Conservation (phyloP, 2,329 filamentous ascomycete genomes). For the Tympanopsis confertula region DNA sequence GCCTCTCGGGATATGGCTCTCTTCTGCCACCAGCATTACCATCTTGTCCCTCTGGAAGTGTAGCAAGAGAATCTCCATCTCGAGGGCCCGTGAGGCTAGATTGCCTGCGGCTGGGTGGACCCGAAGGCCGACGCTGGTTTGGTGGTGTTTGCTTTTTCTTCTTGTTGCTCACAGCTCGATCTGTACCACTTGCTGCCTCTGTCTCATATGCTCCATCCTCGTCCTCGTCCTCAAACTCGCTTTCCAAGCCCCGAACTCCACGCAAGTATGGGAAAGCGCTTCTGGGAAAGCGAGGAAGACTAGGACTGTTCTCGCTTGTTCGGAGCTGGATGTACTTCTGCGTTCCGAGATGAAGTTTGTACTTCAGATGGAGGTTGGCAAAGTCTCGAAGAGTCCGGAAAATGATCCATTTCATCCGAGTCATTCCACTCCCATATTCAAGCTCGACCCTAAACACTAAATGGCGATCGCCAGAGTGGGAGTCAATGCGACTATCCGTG, state of each 20-base stretch:
- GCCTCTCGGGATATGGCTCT: slow-evolving; percentile 63
- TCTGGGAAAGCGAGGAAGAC: slow-evolving; percentile 80
- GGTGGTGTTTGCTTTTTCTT: slow-evolving; percentile 33
- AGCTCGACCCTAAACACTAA: slow-evolving; percentile 82
- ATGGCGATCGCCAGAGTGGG: slow-evolving; percentile 42
- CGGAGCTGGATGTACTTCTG: slow-evolving; percentile 73
- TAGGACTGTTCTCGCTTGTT: slow-evolving; percentile 54
- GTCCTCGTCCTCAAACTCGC: slow-evolving; percentile 48
- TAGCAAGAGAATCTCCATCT: slow-evolving; percentile 38
- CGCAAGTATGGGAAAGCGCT: slow-evolving; percentile 84
- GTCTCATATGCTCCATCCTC: slow-evolving; percentile 20
- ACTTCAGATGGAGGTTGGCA: slow-evolving; percentile 82
- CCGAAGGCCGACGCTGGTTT: background rate
- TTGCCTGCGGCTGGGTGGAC: background rate
- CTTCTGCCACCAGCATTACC: slow-evolving; percentile 32
- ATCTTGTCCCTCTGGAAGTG: slow-evolving; percentile 32
- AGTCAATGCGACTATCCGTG: slow-evolving; percentile 33
- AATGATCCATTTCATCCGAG: slow-evolving; percentile 93
- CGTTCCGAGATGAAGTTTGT: slow-evolving; percentile 61
- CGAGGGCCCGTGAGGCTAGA: slow-evolving; percentile 18
- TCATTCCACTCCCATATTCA: slow-evolving; percentile 90
- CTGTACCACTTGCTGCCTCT: slow-evolving; percentile 25
- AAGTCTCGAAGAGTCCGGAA: slow-evolving; percentile 81
- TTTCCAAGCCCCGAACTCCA: slow-evolving; percentile 41
- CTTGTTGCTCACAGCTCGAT: slow-evolving; percentile 41